Evolutionary conservation across 352 stramenopile species (phyloP).

Genomic region (Globisporangium cystogenes): DNA sequence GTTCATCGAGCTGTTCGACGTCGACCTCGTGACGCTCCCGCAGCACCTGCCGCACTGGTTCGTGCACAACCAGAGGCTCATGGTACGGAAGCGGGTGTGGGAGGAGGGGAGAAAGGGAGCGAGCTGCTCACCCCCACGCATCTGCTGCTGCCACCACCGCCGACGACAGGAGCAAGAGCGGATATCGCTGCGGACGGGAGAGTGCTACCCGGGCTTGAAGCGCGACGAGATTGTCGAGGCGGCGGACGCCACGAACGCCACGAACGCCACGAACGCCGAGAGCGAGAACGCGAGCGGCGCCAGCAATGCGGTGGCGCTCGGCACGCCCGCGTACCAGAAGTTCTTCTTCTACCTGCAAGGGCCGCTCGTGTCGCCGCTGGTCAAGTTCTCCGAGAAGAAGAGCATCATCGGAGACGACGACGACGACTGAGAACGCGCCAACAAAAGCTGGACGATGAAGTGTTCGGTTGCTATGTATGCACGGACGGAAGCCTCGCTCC

Average conservation of each 20-base stretch:
- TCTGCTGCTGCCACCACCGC: not conserved
- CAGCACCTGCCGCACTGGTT: slow-evolving; percentile 80
- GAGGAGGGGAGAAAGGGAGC: not conserved
- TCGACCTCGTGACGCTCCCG: slow-evolving; percentile 69
- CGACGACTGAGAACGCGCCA: slow-evolving; percentile 43
- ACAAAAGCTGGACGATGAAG: no score
- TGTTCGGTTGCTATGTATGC: no score
- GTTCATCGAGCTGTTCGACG: slow-evolving; percentile 87
- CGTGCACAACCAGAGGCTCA: slow-evolving; percentile 69
- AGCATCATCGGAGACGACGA: slow-evolving; percentile 87
- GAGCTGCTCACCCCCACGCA: not conserved
- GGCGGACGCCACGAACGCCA: slow-evolving; percentile 3
- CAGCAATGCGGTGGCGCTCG: not conserved
- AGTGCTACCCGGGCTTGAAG: slow-evolving; percentile 57
- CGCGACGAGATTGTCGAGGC: slow-evolving; percentile 12
- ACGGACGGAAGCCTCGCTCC: no score
- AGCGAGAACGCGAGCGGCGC: slow-evolving; percentile 1
- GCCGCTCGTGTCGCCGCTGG: slow-evolving; percentile 66
- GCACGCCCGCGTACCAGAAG: slow-evolving; percentile 58
- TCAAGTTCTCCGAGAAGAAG: slow-evolving; percentile 88
- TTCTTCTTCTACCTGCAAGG: slow-evolving; percentile 80
- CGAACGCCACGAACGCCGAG: no score
- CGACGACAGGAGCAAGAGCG: slow-evolving; percentile 61
- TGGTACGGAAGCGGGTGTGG: slow-evolving; percentile 25
- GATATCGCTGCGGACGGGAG: slow-evolving; percentile 53